Conservation (phyloP, 2,329 filamentous ascomycete species). For the Claviceps sp. region DNA sequence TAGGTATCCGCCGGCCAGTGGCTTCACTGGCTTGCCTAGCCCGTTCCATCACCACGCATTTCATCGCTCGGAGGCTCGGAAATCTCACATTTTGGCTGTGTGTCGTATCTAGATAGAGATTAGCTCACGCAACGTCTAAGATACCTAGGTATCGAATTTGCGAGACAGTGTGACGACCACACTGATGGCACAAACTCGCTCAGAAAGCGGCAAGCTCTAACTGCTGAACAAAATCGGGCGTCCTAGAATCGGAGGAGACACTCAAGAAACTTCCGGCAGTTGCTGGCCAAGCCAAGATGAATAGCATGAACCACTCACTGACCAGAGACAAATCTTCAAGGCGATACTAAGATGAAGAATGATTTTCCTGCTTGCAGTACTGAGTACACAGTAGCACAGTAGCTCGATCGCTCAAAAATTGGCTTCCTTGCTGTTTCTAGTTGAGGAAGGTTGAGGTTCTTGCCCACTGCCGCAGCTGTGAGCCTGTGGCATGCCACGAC, state of each 20-base stretch:
- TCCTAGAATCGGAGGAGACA: background rate
- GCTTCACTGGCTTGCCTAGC: background rate
- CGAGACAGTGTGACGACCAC: background rate
- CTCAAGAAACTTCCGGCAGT: background rate
- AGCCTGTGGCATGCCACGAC: no score
- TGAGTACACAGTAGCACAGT: no score
- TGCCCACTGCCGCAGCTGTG: no score
- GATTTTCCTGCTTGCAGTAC: no score
- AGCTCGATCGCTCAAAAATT: no score
- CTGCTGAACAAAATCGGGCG: background rate
- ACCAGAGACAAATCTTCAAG: background rate
- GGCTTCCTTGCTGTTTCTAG: no score
- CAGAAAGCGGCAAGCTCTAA: slow-evolving; percentile 1
- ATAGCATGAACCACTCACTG: background rate
- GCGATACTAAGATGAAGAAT: no score
- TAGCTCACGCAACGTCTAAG: background rate
- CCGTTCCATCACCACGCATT: background rate
- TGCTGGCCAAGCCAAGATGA: background rate
- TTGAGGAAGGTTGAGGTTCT: no score
- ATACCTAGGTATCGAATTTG: background rate
- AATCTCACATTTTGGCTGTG: background rate
- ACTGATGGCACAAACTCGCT: background rate
- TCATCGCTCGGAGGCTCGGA: background rate
- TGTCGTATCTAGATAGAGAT: background rate
- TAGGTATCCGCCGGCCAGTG: background rate